Evolutionary conservation across 148 eudicot genomes (phyloP), one percentile per base, ranked within the genome.

Genomic region (Silene conica): DNA sequence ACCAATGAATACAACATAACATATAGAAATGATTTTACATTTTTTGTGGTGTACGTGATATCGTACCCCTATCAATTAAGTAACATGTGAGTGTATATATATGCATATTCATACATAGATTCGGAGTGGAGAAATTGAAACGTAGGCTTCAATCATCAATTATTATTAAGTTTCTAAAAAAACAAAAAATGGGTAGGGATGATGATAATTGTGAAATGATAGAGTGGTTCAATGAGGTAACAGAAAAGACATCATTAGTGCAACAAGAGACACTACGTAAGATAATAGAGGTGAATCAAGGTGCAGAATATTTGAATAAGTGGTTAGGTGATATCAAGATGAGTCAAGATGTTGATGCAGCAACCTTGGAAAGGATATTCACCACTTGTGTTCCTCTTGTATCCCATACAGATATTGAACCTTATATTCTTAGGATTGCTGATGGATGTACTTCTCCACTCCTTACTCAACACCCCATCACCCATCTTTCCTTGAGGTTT

Each of bases 341-440:
- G 38, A 66, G 76, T 2, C 56, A 67, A 14, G 83, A 81, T 3
- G 41, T 86, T 76, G 89, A 87, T 1, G 70, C 56, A 2, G 68
- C 67, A 64, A 78, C 73, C 22, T 75, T 87, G 76, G 89, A 87
- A 66, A 71, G 80, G 12, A 72, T 84, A 0, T 91, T 73, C 74
- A 84, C 85, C 13, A 81, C 85, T n/a, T 15, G 73, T 70, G 97
- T 91, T 8, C 97, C 97, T 16, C 76, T 91, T 15, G 79, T 69
- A 6, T 74, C 79, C 75, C 97, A 91, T 84, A 86, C 84, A 74
- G 97, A 91, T 86, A 71, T 89, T 56, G 92, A 89, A 81, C 89
- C 93, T 72, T 89, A 85, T 77, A 82, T 91, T 64, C 84, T 80
- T 16, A 85, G 89, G 26, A 86, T 91, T 43, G 90, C 87, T 21